Percentiles rank a stretch among this genome's conserved stretches.
phyloP scores from a whole-genome alignment of 1,284 basidiomycete genomes.

The Ganoderma boninense region DNA sequence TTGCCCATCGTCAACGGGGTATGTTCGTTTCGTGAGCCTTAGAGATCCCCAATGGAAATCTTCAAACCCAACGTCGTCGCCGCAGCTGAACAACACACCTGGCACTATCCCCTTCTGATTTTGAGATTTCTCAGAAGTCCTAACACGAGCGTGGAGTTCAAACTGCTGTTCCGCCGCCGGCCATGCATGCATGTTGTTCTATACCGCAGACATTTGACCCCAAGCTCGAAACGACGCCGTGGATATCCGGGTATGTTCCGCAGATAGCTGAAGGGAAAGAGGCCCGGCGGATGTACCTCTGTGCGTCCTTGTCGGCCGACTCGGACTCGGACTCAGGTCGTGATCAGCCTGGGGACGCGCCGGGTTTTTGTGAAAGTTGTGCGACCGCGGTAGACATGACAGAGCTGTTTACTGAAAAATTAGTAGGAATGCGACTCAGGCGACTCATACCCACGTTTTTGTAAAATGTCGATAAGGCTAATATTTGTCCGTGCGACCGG shows the following conservation, averaged over 20 bases:
- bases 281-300: neutral
- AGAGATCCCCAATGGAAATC: conserved; percentile 22
- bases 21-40: neutral
- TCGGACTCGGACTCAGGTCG: no score
- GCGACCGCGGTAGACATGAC: neutral
- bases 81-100: neutral
- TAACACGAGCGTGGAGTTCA: neutral
- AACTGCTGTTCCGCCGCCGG: neutral
- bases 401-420: neutral
- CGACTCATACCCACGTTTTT: no score
- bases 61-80: conserved; percentile 21
- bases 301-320: neutral
- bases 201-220: neutral
- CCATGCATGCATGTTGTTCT: neutral
- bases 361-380: neutral
- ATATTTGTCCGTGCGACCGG: no score
- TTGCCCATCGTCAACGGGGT: neutral
- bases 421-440: no score
- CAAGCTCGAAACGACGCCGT: neutral
- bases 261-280: neutral
- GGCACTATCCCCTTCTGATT: neutral
- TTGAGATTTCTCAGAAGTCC: neutral
- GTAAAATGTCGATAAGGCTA: no score
- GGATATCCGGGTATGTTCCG: neutral
- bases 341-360: no score